Evolutionary conservation across 2,329 filamentous ascomycete genomes (phyloP).

Genomic region (Cordyceps tenuipes): DNA sequence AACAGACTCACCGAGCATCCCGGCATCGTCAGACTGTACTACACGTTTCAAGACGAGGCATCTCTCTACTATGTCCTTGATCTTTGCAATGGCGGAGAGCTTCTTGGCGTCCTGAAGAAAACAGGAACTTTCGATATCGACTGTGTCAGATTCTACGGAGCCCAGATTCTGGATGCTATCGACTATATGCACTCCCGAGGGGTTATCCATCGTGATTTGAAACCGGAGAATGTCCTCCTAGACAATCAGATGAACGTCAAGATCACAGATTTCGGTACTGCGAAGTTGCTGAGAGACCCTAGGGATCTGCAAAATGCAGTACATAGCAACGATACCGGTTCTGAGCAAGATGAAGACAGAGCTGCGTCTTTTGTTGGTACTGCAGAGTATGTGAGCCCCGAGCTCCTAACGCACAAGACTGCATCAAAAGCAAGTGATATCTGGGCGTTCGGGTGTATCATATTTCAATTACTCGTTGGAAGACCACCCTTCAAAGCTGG

Average conservation of each 20-base stretch:
- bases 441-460: conserved; percentile 97
- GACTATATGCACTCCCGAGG: conserved; percentile 97
- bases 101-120: conserved; percentile 87
- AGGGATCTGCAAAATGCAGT: conserved; percentile 30
- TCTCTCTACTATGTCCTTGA: conserved; percentile 97
- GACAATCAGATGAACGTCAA: conserved; percentile 97
- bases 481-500: conserved; percentile 91
- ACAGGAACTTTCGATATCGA: conserved; percentile 92
- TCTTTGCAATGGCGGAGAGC: conserved; percentile 82
- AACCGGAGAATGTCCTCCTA: conserved; percentile 92
- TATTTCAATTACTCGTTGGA: conserved; percentile 94
- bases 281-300: conserved; percentile 64
- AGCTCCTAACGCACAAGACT: conserved; percentile 92
- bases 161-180: conserved; percentile 91
- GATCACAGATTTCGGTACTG: conserved; percentile 97
- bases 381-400: conserved; percentile 95
- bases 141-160: conserved; percentile 87
- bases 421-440: conserved; percentile 96
- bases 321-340: conserved; percentile 25
- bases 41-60: conserved; percentile 95
- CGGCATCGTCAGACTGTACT: conserved; percentile 92
- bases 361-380: conserved; percentile 96
- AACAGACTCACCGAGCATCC: conserved; percentile 95
- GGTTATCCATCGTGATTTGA: conserved; percentile 92
- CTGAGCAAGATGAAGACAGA: conserved; percentile 54